A percentile compares a stretch with the other conserved stretches of the same genome.
These are phyloP conservation scores for Cenchrus fungigraminus DNA, from an alignment of 176 grass and related monocot species.

Conservation along the genomic window DNA sequence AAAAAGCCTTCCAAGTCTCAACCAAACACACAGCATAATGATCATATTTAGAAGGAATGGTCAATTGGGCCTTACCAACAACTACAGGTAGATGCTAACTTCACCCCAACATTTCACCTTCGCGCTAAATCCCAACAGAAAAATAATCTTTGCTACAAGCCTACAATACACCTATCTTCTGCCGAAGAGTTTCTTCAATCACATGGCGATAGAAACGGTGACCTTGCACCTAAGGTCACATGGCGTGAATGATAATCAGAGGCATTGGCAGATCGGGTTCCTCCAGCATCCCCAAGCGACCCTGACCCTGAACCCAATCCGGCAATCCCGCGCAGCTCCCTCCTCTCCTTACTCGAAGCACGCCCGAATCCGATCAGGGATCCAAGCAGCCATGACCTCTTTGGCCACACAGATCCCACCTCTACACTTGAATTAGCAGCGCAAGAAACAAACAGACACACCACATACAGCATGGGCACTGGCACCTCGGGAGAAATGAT, in stretches of 20 bases:
- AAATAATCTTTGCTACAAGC: background rate
- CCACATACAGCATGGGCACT: background rate
- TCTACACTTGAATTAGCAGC: background rate
- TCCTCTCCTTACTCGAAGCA: background rate
- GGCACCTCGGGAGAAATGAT: background rate
- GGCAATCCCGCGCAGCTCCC: background rate
- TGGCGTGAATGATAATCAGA: background rate
- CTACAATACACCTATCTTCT: background rate
- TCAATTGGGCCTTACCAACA: background rate
- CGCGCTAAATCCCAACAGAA: background rate
- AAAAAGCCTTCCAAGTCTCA: slow-evolving; percentile 7
- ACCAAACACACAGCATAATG: slow-evolving; percentile 12
- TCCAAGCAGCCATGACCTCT: background rate
- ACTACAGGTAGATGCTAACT: background rate
- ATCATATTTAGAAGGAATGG: background rate
- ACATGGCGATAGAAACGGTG: background rate
- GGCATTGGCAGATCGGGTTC: slow-evolving; percentile 18
- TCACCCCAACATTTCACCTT: background rate
- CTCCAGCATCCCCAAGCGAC: background rate
- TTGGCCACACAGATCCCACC: background rate
- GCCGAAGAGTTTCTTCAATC: slow-evolving; percentile 3
- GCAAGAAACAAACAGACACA: background rate
- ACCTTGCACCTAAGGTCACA: background rate
- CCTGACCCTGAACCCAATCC: background rate
- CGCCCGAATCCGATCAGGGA: slow-evolving; percentile 13